Evolutionary conservation across 305 asterid species (phyloP), one percentile per base, ranked within the genome.

Genomic region (Euphrasia arctica): DNA sequence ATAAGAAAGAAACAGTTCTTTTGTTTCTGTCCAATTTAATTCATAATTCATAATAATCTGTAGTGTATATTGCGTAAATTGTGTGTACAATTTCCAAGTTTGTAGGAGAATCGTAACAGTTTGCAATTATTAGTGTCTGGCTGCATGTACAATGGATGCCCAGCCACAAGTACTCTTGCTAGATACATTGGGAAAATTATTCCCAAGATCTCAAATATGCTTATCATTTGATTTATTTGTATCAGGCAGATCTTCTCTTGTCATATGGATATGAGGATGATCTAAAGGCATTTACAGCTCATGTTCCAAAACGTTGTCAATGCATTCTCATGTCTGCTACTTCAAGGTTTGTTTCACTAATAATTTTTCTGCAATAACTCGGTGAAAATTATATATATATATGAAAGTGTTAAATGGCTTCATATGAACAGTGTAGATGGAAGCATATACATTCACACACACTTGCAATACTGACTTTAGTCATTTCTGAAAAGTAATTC

Each of bases 291-390:
- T 84, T 92, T 51, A 79, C 85, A 58, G 70, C 81, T 72, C 85
- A 86, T 74, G 79, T 86, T 58, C 97, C 98, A 52, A 87, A 75
- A 77, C 79, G 88, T 36, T 92, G 98, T 71, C 98, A 92, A 69
- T 89, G 97, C 78, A 92, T 92, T 80, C 90, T 92, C 73, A 82
- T 92, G 95, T 92, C 98, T 75, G 98, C 98, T 69, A 89, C 98
- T 45, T 85, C 95, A 58, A 89, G 97, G 98, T 92, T 68, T 22
- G 70, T 72, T 77, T 58, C 56, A 41, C 58, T 22, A 42, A 49
- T 54, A 15, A 25, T 66, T 13, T 31, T 62, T 45, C 66, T 68
- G 63, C 48, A 31, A 12, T 58, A 47, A 18, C 27, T 64, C 11
- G 65, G 43, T 63, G n/a, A 47, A 12, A 9, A 13, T 71, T 55